Evolutionary conservation across 305 asterid species (phyloP).

Genomic region (Rubia tinctorum): DNA sequence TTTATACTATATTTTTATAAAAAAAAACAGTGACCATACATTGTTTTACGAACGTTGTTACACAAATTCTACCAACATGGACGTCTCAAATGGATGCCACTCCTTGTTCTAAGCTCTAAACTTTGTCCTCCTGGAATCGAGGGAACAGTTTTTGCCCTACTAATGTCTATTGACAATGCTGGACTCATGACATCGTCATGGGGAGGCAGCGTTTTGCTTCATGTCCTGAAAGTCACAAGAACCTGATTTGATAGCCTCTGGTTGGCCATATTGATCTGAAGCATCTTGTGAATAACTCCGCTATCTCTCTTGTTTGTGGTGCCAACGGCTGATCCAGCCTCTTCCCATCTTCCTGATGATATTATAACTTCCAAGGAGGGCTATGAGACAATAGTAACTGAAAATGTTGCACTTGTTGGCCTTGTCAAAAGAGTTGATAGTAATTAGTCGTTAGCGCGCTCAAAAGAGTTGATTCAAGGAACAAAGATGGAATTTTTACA

Average conservation of each 20-base stretch:
- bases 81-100: constrained; percentile 60
- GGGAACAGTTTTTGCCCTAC: constrained; percentile 56
- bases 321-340: not conserved
- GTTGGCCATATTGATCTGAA: not conserved
- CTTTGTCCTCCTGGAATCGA: constrained; percentile 62
- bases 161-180: constrained; percentile 59
- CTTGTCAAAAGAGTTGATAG: not conserved
- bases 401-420: not conserved
- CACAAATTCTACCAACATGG: no score
- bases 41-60: no score
- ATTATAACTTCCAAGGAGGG: not conserved
- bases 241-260: not conserved
- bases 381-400: not conserved
- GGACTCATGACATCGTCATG: constrained; percentile 48
- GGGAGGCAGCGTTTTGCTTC: constrained; percentile 53
- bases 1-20: no score
- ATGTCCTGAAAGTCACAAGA: constrained; percentile 1
- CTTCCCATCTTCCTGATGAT: not conserved
- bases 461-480: not conserved
- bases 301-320: not conserved
- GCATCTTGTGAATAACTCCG: not conserved
- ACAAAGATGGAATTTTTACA: not conserved
- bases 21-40: no score
- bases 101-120: constrained; percentile 52
- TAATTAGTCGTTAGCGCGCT: not conserved